Evolutionary conservation across 208 protist species (phyloP).

Genomic region (Trypanosoma vivax): DNA sequence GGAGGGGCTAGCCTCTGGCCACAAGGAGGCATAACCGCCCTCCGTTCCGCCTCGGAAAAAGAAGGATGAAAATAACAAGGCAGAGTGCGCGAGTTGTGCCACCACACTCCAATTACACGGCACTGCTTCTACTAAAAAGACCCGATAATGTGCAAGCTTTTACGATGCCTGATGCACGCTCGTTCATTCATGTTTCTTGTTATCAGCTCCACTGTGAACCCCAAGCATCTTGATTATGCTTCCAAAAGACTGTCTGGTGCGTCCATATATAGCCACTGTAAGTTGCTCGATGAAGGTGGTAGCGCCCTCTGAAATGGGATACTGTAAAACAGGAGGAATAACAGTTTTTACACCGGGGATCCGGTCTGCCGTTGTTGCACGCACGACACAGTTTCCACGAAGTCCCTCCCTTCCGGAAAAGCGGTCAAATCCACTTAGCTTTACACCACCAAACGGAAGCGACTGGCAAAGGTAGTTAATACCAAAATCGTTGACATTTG

Average conservation of each 20-base stretch:
- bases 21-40: neutral
- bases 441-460: slow-evolving; percentile 94
- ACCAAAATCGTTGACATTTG: slow-evolving; percentile 93
- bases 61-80: neutral
- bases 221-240: slow-evolving; percentile 43
- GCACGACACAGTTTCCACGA: slow-evolving; percentile 86
- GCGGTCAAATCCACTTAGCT: slow-evolving; percentile 94
- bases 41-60: slow-evolving; percentile 1
- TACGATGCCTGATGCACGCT: neutral
- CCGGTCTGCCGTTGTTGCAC: slow-evolving; percentile 75
- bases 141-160: no score
- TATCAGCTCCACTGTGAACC: slow-evolving; percentile 32
- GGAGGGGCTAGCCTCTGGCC: neutral
- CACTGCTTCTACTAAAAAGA: no score
- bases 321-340: slow-evolving; percentile 79
- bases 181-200: slow-evolving; percentile 1
- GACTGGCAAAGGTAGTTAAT: slow-evolving; percentile 94
- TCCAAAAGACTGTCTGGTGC: slow-evolving; percentile 35
- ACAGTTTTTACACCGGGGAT: slow-evolving; percentile 81
- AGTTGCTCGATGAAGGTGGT: slow-evolving; percentile 83
- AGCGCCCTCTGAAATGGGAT: slow-evolving; percentile 62
- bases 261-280: slow-evolving; percentile 62
- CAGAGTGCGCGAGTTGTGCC: neutral
- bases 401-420: slow-evolving; percentile 93
- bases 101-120: no score